These are phyloP conservation scores for Triticum turgidum DNA, from an alignment of 176 grass and related monocot species.

Conservation along the genomic window DNA sequence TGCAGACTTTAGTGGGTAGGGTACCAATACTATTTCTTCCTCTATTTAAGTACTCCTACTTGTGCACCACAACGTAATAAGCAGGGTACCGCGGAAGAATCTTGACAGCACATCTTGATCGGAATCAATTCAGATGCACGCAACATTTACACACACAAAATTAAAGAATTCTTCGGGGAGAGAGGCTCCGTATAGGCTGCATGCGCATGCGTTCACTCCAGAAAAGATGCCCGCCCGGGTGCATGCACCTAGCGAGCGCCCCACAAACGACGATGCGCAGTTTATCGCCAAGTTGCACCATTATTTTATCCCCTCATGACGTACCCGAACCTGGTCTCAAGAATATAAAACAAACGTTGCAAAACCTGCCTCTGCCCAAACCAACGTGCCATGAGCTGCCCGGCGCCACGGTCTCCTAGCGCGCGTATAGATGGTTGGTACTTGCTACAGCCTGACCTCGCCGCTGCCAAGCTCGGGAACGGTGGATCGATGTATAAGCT, in stretches of 20 bases:
- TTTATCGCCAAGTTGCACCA: not conserved
- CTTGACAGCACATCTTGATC: not conserved
- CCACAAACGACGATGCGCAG: not conserved
- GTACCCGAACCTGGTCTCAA: not conserved
- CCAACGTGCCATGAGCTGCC: not conserved
- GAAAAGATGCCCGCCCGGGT: slow-evolving; percentile 20
- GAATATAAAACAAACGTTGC: not conserved
- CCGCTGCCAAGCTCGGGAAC: too few species aligned
- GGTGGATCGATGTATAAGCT: too few species aligned
- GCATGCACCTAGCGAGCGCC: slow-evolving; percentile 25
- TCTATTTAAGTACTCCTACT: too few species aligned
- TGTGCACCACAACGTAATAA: not conserved
- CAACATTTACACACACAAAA: not conserved
- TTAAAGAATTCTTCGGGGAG: not conserved
- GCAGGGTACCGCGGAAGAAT: not conserved
- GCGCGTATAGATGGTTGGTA: not conserved
- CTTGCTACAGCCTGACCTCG: too few species aligned
- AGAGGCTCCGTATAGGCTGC: not conserved
- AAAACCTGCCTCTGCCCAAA: not conserved
- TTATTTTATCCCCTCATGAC: not conserved
- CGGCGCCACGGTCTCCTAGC: not conserved
- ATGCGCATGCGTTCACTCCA: not conserved
- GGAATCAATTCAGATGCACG: not conserved
- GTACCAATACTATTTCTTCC: too few species aligned
- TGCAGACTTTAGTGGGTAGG: too few species aligned